Evolutionary conservation across 768 basidiomycete species (phyloP).

Genomic region (Boletus barrowsii): DNA sequence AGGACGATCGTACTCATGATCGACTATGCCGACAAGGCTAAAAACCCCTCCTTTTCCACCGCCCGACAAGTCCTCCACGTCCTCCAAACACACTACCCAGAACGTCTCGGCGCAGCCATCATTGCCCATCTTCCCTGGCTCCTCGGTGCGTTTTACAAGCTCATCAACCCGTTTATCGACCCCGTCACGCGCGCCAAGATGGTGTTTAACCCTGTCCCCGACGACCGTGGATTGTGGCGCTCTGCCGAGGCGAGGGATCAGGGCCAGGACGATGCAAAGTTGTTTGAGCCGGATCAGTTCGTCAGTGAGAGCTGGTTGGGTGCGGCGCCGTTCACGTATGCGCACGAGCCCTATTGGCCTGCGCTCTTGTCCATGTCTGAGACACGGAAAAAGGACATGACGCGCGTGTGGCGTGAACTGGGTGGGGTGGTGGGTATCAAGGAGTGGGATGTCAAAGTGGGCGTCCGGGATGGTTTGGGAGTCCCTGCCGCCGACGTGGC

Average conservation of each 20-base stretch:
- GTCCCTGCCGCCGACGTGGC: neutral
- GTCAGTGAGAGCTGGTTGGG: slow-evolving; percentile 74
- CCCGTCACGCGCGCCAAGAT: slow-evolving; percentile 75
- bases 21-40: slow-evolving; percentile 72
- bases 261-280: slow-evolving; percentile 14
- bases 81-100: slow-evolving; percentile 82
- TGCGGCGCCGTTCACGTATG: slow-evolving; percentile 61
- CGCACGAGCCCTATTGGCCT: slow-evolving; percentile 75
- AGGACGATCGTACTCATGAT: slow-evolving; percentile 72
- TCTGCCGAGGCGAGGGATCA: slow-evolving; percentile 22
- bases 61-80: slow-evolving; percentile 51
- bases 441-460: slow-evolving; percentile 75
- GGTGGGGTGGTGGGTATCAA: slow-evolving; percentile 70
- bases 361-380: slow-evolving; percentile 55
- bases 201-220: slow-evolving; percentile 61
- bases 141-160: slow-evolving; percentile 69
- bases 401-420: slow-evolving; percentile 61
- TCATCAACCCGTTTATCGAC: slow-evolving; percentile 80
- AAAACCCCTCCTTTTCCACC: slow-evolving; percentile 44
- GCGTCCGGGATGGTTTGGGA: slow-evolving; percentile 16
- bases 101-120: slow-evolving; percentile 73
- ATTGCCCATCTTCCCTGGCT: slow-evolving; percentile 82
- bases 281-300: slow-evolving; percentile 70
- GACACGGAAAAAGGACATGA: slow-evolving; percentile 46
- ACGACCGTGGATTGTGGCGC: slow-evolving; percentile 26